phyloP scores from a whole-genome alignment of 305 asterid genomes.

The Solanum hybrid region DNA sequence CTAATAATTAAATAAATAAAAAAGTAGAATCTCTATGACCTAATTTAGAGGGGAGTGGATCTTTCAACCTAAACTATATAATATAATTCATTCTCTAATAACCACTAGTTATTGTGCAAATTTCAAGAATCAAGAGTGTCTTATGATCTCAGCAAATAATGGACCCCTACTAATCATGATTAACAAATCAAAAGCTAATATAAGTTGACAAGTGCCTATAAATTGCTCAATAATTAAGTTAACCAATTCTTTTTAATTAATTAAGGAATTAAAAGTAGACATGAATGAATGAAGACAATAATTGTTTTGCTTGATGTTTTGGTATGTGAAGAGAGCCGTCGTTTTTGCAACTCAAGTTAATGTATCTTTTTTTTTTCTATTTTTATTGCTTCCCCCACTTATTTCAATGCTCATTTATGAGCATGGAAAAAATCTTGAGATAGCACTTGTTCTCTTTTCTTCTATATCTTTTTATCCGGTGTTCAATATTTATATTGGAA shows the following conservation, averaged over 20 bases:
- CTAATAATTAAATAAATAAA: neutral
- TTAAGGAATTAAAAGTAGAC: neutral
- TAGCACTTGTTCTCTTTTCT: neutral
- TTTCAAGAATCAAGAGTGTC: neutral
- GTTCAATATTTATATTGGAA: no score
- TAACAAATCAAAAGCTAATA: neutral
- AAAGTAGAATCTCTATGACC: neutral
- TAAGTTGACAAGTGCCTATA: neutral
- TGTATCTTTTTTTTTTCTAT: neutral
- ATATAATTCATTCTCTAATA: neutral
- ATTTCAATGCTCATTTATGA: neutral
- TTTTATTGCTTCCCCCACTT: neutral
- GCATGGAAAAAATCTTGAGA: neutral
- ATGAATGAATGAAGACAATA: neutral
- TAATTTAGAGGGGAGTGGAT: neutral
- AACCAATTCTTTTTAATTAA: neutral
- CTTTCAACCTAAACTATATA: neutral
- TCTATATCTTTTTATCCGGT: neutral
- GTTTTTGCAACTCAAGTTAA: neutral
- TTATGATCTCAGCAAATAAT: conserved; percentile 11
- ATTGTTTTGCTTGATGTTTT: conserved; percentile 5
- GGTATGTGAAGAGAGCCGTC: conserved; percentile 15
- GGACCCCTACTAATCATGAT: conserved; percentile 5
- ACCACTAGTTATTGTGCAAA: neutral
- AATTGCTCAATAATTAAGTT: neutral